phyloP scores from a whole-genome alignment of 106 monocot genomes.

The Posidonia australis region DNA sequence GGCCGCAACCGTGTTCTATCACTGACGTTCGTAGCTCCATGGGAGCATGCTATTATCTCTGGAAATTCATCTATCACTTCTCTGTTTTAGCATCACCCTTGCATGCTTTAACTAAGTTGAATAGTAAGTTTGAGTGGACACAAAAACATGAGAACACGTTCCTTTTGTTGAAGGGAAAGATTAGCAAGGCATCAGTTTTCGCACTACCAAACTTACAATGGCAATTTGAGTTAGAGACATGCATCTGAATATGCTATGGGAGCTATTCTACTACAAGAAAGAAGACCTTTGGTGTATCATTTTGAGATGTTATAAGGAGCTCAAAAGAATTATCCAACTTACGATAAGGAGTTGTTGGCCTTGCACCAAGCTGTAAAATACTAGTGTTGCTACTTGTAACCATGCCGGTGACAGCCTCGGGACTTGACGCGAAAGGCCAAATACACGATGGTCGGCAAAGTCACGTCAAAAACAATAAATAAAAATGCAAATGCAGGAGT shows the following conservation, averaged over 20 bases:
- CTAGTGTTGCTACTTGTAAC: no score
- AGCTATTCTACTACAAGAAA: background rate
- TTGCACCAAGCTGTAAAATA: background rate
- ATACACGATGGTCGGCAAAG: no score
- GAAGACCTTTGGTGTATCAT: background rate
- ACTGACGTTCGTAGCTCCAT: no score
- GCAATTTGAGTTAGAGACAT: background rate
- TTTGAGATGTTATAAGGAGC: background rate
- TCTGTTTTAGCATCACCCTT: background rate
- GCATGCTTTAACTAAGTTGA: background rate
- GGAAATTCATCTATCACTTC: background rate
- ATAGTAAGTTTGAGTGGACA: background rate
- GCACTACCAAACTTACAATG: background rate
- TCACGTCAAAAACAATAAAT: no score
- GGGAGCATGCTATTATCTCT: no score
- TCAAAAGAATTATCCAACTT: background rate
- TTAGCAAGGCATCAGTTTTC: background rate
- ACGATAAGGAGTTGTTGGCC: background rate
- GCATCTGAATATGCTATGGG: background rate
- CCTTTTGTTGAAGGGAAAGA: background rate
- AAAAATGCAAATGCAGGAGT: no score
- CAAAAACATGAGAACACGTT: background rate
- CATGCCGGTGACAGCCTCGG: no score
- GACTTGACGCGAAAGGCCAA: no score
- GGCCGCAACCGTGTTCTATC: no score